Conservation (phyloP, 495 filamentous ascomycete genomes). For the Staphylotrichum longicolle region DNA sequence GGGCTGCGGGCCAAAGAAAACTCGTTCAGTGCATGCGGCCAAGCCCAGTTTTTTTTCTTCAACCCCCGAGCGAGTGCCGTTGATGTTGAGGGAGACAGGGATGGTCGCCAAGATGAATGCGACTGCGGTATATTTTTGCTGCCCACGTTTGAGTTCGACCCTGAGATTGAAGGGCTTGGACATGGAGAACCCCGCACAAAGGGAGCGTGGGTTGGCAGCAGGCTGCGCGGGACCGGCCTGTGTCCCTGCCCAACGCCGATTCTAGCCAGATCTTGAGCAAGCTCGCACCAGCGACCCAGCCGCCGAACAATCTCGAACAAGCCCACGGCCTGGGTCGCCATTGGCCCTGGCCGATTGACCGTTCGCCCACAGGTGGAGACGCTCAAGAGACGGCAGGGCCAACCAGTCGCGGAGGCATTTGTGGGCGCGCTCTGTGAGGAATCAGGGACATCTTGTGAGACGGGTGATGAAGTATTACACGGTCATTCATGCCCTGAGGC, state of each 20-base stretch:
- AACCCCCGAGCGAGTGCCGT: background rate
- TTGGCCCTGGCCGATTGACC: background rate
- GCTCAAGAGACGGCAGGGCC: no score
- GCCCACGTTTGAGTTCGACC: background rate
- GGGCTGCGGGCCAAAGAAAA: constrained; percentile 11
- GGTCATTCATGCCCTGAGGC: background rate
- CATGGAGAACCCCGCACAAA: constrained; percentile 13
- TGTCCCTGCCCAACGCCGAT: constrained; percentile 24
- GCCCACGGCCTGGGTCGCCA: background rate
- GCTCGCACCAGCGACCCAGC: constrained; percentile 1
- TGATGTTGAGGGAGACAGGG: background rate
- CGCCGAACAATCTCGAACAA: constrained; percentile 5
- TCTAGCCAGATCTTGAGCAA: constrained; percentile 17
- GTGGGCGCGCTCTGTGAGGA: no score
- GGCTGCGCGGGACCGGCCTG: constrained; percentile 4
- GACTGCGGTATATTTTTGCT: constrained; percentile 25
- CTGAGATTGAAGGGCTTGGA: constrained; percentile 2
- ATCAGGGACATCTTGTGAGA: background rate
- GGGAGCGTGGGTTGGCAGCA: constrained; percentile 14
- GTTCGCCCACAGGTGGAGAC: background rate
- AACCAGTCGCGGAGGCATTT: no score
- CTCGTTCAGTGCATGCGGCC: constrained; percentile 6
- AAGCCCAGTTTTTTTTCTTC: background rate
- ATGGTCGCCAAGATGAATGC: constrained; percentile 5
- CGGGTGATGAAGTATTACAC: background rate